A percentile compares a stretch with the other conserved stretches of the same genome.
Conservation (phyloP, 345 rosid species). For the Populus davidiana region DNA sequence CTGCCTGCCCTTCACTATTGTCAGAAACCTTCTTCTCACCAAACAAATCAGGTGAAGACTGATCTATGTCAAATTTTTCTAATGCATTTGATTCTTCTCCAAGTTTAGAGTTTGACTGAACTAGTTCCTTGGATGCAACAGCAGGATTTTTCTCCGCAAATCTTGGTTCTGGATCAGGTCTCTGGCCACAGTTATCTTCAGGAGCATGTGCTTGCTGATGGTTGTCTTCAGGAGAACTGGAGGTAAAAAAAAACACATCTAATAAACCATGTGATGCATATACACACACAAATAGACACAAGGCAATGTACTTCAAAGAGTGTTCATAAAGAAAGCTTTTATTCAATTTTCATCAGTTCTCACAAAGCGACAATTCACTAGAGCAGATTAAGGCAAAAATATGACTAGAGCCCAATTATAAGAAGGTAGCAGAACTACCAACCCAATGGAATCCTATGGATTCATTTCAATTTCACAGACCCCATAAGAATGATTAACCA, state of each 20-base stretch:
- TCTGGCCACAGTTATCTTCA: constrained; percentile 42
- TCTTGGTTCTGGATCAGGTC: constrained; percentile 44
- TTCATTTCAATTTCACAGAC: not conserved
- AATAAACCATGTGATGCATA: not conserved
- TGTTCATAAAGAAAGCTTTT: not conserved
- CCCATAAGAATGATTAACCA: not conserved
- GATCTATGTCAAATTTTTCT: constrained; percentile 49
- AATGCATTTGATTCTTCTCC: constrained; percentile 37
- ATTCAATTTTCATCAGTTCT: not conserved
- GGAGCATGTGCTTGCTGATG: constrained; percentile 38
- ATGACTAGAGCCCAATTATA: not conserved
- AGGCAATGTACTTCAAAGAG: not conserved
- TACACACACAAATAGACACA: not conserved
- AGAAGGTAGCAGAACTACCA: not conserved
- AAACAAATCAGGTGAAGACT: constrained; percentile 52
- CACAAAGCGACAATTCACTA: not conserved
- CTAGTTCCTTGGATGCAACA: constrained; percentile 35
- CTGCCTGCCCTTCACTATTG: constrained; percentile 59
- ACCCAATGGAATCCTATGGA: not conserved
- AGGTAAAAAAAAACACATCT: not conserved
- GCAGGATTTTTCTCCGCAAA: constrained; percentile 38
- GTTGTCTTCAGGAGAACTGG: constrained; percentile 76
- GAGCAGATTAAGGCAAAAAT: not conserved
- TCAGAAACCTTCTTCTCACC: constrained; percentile 64
- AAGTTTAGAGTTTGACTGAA: constrained; percentile 35